Conservation (phyloP, 164 flowering plant genomes). For the Magnolia officinalis region DNA sequence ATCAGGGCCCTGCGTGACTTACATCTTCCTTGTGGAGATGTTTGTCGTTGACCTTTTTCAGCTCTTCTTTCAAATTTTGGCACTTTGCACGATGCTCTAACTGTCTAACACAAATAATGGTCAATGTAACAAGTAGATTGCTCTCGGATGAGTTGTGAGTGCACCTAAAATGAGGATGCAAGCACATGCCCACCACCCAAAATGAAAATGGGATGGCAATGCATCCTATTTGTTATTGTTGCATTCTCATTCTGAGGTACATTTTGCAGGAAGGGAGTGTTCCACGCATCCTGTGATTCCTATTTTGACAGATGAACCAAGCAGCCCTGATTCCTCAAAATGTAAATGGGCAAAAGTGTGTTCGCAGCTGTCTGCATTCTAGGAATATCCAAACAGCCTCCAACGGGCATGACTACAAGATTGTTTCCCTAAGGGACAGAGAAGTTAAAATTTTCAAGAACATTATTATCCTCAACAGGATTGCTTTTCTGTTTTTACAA, state of each 20-base stretch:
- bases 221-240: too few relatives aligned
- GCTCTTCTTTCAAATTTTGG: slow-evolving; percentile 43
- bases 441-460: too few relatives aligned
- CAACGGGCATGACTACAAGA: too few relatives aligned
- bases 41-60: slow-evolving; percentile 41
- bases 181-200: not conserved
- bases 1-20: slow-evolving; percentile 12
- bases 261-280: not conserved
- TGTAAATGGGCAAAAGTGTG: not conserved
- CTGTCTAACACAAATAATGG: slow-evolving; percentile 24
- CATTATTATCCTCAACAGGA: not conserved
- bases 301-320: too few relatives aligned
- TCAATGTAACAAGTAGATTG: not conserved
- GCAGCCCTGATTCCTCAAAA: not conserved
- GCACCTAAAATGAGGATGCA: not conserved
- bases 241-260: not conserved
- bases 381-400: not conserved
- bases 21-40: slow-evolving; percentile 38
- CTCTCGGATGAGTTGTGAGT: not conserved
- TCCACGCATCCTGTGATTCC: too few relatives aligned
- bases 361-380: not conserved
- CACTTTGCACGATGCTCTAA: slow-evolving; percentile 37
- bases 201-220: not conserved
- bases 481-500: not conserved
- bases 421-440: too few relatives aligned